phyloP scores from a whole-genome alignment of 768 basidiomycete genomes.

The Boletus rubropictus region DNA sequence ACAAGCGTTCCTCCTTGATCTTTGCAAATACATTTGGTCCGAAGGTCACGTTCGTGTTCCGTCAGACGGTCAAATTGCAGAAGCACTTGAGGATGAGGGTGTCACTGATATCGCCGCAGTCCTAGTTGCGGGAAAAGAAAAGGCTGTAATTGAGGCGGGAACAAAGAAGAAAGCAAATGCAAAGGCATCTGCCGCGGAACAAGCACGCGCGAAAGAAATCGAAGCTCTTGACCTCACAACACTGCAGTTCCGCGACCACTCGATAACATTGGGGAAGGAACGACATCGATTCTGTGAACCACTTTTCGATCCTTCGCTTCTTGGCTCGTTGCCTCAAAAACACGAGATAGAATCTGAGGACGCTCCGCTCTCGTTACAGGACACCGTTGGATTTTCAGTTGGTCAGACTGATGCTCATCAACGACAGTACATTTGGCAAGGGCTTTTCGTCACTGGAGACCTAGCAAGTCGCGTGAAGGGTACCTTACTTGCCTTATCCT shows the following conservation, averaged over 20 bases:
- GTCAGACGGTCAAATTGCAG: slow-evolving; percentile 64
- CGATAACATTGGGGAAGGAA: slow-evolving; percentile 77
- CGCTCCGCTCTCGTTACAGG: slow-evolving; percentile 48
- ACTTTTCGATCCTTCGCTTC: slow-evolving; percentile 66
- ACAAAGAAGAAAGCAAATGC: slow-evolving; percentile 72
- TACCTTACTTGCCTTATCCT: slow-evolving; percentile 23
- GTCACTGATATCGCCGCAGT: slow-evolving; percentile 87
- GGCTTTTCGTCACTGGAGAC: slow-evolving; percentile 76
- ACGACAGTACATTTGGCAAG: slow-evolving; percentile 70
- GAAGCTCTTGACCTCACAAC: slow-evolving; percentile 80
- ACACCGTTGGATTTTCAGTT: slow-evolving; percentile 61
- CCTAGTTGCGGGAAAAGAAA: slow-evolving; percentile 86
- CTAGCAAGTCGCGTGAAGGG: slow-evolving; percentile 69
- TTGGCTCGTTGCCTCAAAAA: slow-evolving; percentile 34
- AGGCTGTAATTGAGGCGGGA: slow-evolving; percentile 79
- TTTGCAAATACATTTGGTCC: slow-evolving; percentile 58
- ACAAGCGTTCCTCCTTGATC: slow-evolving; percentile 49
- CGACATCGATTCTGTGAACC: slow-evolving; percentile 90
- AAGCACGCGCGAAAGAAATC: slow-evolving; percentile 75
- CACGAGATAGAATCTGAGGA: slow-evolving; percentile 23
- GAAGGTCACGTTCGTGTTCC: slow-evolving; percentile 69
- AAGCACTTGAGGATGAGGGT: slow-evolving; percentile 69
- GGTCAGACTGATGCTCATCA: slow-evolving; percentile 56
- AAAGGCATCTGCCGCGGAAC: slow-evolving; percentile 72
- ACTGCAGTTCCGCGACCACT: slow-evolving; percentile 63